Percentiles rank a stretch among this genome's conserved stretches.
Conservation (phyloP, 805 yeast genomes). For the Candida methanosorbosa region DNA sequence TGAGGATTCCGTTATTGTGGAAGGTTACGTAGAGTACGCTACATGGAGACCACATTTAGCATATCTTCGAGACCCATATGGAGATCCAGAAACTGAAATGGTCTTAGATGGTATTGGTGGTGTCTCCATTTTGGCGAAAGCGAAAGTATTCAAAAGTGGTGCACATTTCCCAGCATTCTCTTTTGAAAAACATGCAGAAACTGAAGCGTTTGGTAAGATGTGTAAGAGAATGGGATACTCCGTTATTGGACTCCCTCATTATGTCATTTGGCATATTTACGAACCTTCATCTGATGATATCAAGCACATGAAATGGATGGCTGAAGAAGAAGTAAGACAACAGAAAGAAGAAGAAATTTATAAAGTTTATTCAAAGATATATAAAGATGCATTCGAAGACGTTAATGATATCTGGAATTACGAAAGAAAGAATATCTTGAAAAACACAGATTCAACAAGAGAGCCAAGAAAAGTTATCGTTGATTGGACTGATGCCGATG, state of each 20-base stretch:
- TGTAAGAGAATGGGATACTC: slow-evolving; percentile 78
- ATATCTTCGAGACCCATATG: slow-evolving; percentile 88
- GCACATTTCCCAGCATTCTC: slow-evolving; percentile 96
- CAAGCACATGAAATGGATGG: slow-evolving; percentile 79
- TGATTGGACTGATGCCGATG: slow-evolving; percentile 64
- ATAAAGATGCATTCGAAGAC: slow-evolving; percentile 73
- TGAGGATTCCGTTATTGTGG: slow-evolving; percentile 95
- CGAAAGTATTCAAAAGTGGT: slow-evolving; percentile 78
- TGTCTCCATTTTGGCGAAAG: slow-evolving; percentile 84
- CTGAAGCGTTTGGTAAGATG: slow-evolving; percentile 93
- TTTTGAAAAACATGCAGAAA: slow-evolving; percentile 93
- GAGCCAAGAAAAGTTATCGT: slow-evolving; percentile 39
- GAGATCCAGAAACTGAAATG: slow-evolving; percentile 90
- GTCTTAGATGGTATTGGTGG: slow-evolving; percentile 97
- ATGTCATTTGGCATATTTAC: slow-evolving; percentile 93
- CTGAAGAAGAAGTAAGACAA: slow-evolving; percentile 63
- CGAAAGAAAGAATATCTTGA: slow-evolving; percentile 63
- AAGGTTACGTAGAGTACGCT: slow-evolving; percentile 94
- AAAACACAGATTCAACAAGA: slow-evolving; percentile 60
- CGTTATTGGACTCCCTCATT: slow-evolving; percentile 88
- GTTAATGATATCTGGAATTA: slow-evolving; percentile 64
- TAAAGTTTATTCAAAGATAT: slow-evolving; percentile 59
- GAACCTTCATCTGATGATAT: slow-evolving; percentile 93
- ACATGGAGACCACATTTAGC: slow-evolving; percentile 98
- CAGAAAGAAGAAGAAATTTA: slow-evolving; percentile 54